These are phyloP conservation scores for Ophiostoma piceae DNA, from an alignment of 2,329 filamentous ascomycete genomes.

Conservation along the genomic window DNA sequence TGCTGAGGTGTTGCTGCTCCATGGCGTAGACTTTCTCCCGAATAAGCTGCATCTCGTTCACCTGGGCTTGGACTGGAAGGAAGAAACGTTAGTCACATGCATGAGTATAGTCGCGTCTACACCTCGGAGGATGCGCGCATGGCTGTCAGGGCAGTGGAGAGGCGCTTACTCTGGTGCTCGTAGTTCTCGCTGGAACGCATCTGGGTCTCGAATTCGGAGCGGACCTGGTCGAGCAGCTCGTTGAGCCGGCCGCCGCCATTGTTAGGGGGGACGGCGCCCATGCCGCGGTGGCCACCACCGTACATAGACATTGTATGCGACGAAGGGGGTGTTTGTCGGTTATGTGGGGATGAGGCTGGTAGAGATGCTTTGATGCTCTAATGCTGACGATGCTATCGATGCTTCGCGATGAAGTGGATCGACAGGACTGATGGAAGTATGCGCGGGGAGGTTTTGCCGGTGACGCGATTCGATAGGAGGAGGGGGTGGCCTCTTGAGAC, in stretches of 20 bases:
- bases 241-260: conserved; percentile 62
- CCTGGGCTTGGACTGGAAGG: conserved; percentile 71
- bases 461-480: conserved; percentile 9
- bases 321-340: background rate
- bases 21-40: conserved; percentile 88
- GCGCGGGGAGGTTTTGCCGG: conserved; percentile 9
- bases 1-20: conserved; percentile 79
- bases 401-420: background rate
- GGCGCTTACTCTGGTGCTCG: conserved; percentile 79
- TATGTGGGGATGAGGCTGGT: background rate
- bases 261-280: conserved; percentile 61
- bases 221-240: conserved; percentile 86
- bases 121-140: background rate
- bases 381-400: background rate
- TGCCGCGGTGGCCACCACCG: conserved; percentile 69
- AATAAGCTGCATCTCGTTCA: conserved; percentile 92
- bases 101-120: background rate
- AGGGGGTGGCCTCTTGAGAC: background rate
- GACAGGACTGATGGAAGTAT: background rate
- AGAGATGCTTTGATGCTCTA: background rate
- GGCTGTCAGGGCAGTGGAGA: too few species aligned
- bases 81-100: conserved; percentile 26
- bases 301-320: conserved; percentile 66
- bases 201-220: conserved; percentile 84
- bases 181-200: conserved; percentile 76